A percentile compares a stretch with the other conserved stretches of the same genome.
Conservation (phyloP, 805 yeast genomes). For the Dipodascopsis uninucleata region DNA sequence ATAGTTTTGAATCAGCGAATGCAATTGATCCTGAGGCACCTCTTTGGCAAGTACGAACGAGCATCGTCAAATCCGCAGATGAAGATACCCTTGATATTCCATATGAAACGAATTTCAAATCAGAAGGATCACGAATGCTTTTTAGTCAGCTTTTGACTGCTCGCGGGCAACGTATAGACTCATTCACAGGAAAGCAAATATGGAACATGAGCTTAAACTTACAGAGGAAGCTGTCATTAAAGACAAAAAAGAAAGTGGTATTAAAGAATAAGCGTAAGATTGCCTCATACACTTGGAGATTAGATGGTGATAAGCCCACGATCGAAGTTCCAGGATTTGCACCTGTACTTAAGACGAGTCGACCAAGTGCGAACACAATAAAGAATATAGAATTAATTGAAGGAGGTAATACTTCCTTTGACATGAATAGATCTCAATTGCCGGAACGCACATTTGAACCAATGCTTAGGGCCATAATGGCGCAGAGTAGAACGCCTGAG, state of each 20-base stretch:
- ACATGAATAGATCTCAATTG: constrained; percentile 1
- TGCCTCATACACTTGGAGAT: background rate
- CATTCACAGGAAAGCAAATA: too few relatives aligned
- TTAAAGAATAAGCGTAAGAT: background rate
- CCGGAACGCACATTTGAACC: constrained; percentile 1
- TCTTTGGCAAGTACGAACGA: too few relatives aligned
- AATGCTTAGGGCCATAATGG: background rate
- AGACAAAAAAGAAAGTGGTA: background rate
- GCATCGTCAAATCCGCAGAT: too few relatives aligned
- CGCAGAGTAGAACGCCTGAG: background rate
- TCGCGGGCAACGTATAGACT: too few relatives aligned
- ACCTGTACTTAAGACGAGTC: background rate
- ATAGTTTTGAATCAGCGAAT: too few relatives aligned
- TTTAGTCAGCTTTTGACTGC: too few relatives aligned
- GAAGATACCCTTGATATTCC: too few relatives aligned
- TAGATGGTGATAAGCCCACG: background rate
- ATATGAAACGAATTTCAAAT: too few relatives aligned
- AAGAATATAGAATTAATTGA: background rate
- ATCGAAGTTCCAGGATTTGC: constrained; percentile 1
- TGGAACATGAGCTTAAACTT: background rate
- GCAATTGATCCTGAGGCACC: too few relatives aligned
- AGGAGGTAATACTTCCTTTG: background rate
- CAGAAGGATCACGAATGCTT: too few relatives aligned
- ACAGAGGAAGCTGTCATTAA: background rate
- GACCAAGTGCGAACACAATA: background rate